These are phyloP conservation scores for sunflower (Helianthus annuus) DNA, from an alignment of 129 eudicot species.

Conservation along the genomic window DNA sequence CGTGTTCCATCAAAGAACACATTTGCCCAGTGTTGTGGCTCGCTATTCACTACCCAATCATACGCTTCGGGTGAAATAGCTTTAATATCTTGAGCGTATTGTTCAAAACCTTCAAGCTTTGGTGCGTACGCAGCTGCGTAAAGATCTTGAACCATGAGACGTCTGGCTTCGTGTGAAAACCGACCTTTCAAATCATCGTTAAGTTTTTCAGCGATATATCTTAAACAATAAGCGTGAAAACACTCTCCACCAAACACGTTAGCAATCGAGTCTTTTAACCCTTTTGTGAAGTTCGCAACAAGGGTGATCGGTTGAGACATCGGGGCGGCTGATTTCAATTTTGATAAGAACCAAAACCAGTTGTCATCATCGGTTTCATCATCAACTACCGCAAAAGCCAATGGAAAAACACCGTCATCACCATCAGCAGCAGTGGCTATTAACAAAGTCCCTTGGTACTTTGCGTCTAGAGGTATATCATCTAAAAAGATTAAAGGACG, in stretches of 20 bases:
- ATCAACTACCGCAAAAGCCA: slow-evolving; percentile 88
- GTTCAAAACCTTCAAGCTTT: slow-evolving; percentile 59
- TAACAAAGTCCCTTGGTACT: slow-evolving; percentile 79
- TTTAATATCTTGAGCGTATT: slow-evolving; percentile 63
- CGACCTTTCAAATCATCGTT: slow-evolving; percentile 77
- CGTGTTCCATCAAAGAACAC: slow-evolving; percentile 75
- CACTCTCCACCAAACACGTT: slow-evolving; percentile 64
- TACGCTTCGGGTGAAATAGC: slow-evolving; percentile 91
- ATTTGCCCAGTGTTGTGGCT: slow-evolving; percentile 88
- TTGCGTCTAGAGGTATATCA: slow-evolving; percentile 69
- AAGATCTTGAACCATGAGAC: slow-evolving; percentile 87
- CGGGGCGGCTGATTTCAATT: slow-evolving; percentile 57
- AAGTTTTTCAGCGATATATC: slow-evolving; percentile 77
- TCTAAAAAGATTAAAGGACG: slow-evolving; percentile 86
- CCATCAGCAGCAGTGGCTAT: slow-evolving; percentile 80
- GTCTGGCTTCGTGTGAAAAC: slow-evolving; percentile 89
- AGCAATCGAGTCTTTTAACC: slow-evolving; percentile 56
- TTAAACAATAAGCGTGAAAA: slow-evolving; percentile 74
- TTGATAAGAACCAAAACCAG: slow-evolving; percentile 81
- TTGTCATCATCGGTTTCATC: slow-evolving; percentile 77
- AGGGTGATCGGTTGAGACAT: slow-evolving; percentile 63
- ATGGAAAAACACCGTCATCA: slow-evolving; percentile 79
- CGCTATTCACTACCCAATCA: slow-evolving; percentile 65
- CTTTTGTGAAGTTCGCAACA: slow-evolving; percentile 68
- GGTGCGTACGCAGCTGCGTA: slow-evolving; percentile 78